Base-by-base conservation (phyloP, 73 alveolate genomes). In the Paraurostyla sp. region DNA sequence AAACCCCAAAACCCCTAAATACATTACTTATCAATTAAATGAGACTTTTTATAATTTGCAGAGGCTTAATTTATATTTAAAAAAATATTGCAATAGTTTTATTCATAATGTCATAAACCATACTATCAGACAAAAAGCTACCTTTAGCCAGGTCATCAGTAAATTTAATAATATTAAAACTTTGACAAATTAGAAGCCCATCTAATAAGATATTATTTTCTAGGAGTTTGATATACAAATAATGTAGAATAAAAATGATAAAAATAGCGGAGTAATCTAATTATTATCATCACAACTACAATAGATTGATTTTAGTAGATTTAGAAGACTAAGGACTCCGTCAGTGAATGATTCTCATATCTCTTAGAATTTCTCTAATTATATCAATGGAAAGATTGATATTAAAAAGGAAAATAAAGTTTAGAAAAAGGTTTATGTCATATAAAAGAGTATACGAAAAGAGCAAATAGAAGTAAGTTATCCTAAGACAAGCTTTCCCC, bases 281-380 rank as follows among this genome's bases (percentile, higher is more conserved):
- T 15, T 22, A 6, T 60, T 22, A 11, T 13, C 60, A 35, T 7
- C 30, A 38, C 1, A 65, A 38, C 6, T 38, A 13, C 6, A 11
- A 15, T 73, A 73, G 86, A 73, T 73, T 33, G 71, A 73, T 73
- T 11, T 73, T 16, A 6, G 38, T 48, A 73, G 46, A 43, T 73
- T 73, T 43, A 73, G 86, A 73, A 48, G 42, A 38, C 49, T 73
- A 11, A 73, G 38, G 27, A 45, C 65, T 3, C 71, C 86, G 0
- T 73, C 69, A 15, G 16, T 73, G 32, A 27, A 32, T 20, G 54
- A 42, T 2, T 45, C 86, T 6, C 29, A 6, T 6, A 45, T 13
- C 13, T 22, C n/a, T 36, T 73, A 11, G 46, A 48, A 36, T 46
- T 48, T 73, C 46, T 68, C 54, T 13, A 2, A 73, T 23, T 49